These are phyloP conservation scores for Triglochin maritima DNA, from an alignment of 106 monocot species.

Conservation along the genomic window DNA sequence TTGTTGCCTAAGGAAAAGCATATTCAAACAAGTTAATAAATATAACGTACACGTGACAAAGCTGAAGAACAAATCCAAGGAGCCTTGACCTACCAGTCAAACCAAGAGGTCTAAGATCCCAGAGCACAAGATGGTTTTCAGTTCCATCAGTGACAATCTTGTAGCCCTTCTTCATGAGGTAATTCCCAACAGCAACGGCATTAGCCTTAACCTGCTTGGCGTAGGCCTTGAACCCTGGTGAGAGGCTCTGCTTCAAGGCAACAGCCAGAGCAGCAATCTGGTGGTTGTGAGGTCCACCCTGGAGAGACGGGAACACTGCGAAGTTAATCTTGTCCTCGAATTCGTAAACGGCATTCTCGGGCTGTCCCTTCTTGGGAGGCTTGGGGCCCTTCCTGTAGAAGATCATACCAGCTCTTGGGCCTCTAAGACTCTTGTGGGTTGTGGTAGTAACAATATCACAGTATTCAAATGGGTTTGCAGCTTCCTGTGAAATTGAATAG, in stretches of 20 bases:
- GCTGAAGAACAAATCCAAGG: neutral
- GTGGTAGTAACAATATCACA: slow-evolving; percentile 93
- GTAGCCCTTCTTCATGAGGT: slow-evolving; percentile 69
- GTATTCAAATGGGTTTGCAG: slow-evolving; percentile 66
- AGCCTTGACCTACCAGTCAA: slow-evolving; percentile 49
- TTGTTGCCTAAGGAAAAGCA: slow-evolving; percentile 59
- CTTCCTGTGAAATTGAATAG: slow-evolving; percentile 39
- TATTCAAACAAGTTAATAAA: neutral
- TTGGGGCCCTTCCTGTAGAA: slow-evolving; percentile 86
- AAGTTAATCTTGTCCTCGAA: slow-evolving; percentile 85
- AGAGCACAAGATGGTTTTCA: slow-evolving; percentile 83
- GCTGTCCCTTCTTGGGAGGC: slow-evolving; percentile 64
- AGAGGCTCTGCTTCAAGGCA: slow-evolving; percentile 52
- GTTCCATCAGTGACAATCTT: slow-evolving; percentile 80
- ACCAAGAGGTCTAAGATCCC: slow-evolving; percentile 81
- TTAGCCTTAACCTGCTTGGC: slow-evolving; percentile 77
- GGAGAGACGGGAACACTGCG: slow-evolving; percentile 79
- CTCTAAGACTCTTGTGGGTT: slow-evolving; percentile 85
- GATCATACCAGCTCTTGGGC: slow-evolving; percentile 87
- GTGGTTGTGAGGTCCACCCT: slow-evolving; percentile 87
- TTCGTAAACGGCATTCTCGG: slow-evolving; percentile 57
- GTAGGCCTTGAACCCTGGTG: slow-evolving; percentile 75
- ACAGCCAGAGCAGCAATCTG: slow-evolving; percentile 91
- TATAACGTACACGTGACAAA: neutral
- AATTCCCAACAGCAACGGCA: slow-evolving; percentile 56